A percentile compares a stretch with the other conserved stretches of the same genome.
Conservation (phyloP, 495 filamentous ascomycete species). For the Chlorociboria aeruginascens region DNA sequence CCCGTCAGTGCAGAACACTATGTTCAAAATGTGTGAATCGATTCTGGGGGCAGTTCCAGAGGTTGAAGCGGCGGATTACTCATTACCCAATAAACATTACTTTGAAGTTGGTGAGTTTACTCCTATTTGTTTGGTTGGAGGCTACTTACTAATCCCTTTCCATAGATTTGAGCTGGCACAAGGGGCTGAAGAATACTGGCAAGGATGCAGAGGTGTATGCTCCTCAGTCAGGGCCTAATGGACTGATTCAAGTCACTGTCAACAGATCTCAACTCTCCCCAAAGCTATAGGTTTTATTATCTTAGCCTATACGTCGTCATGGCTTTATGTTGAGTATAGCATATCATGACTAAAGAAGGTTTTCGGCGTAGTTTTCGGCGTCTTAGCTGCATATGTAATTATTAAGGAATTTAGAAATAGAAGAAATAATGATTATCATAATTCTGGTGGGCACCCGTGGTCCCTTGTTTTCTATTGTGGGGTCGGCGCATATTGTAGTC, state of each 20-base stretch:
- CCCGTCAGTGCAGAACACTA: constrained; percentile 88
- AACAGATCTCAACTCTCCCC: constrained; percentile 32
- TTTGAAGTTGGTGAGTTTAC: constrained; percentile 79
- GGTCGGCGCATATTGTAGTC: no score
- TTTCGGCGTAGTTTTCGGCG: no score
- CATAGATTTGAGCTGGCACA: constrained; percentile 88
- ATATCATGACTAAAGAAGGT: no score
- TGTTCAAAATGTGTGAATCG: constrained; percentile 95
- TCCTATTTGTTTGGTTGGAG: not conserved
- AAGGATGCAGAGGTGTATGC: constrained; percentile 93
- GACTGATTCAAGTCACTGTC: constrained; percentile 91
- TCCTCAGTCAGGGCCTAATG: constrained; percentile 86
- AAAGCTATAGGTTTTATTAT: constrained; percentile 20
- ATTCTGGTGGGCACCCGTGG: no score
- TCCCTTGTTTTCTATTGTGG: no score
- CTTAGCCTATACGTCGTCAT: not conserved
- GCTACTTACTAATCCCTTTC: constrained; percentile 1
- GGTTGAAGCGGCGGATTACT: constrained; percentile 65
- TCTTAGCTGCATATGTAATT: no score
- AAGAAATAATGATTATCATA: no score
- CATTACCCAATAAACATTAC: constrained; percentile 95
- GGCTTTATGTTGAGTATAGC: not conserved
- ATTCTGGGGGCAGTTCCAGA: constrained; percentile 67
- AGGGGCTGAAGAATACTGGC: constrained; percentile 92
- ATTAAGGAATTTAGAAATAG: no score